A percentile compares a stretch with the other conserved stretches of the same genome.
Conservation (phyloP, 371 early-diverging fungal genomes). For the Apophysomyces trapeziformis region DNA sequence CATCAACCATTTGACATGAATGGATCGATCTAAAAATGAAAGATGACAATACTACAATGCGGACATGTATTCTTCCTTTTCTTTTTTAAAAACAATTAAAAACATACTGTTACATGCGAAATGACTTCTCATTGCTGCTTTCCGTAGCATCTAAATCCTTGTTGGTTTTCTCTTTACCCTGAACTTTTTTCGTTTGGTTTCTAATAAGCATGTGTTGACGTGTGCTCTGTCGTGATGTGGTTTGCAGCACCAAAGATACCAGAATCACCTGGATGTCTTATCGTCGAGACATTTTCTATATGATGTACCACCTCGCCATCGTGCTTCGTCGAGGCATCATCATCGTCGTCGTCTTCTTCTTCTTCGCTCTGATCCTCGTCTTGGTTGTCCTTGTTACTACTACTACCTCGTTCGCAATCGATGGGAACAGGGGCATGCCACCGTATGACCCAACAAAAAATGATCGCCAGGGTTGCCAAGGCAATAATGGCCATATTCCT, state of each 20-base stretch:
- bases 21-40: too few species aligned
- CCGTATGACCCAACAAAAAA: slow-evolving; percentile 37
- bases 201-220: neutral
- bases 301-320: neutral
- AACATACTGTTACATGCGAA: too few species aligned
- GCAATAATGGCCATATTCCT: slow-evolving; percentile 52
- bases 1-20: neutral
- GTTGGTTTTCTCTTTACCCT: too few species aligned
- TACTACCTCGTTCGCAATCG: neutral
- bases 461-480: slow-evolving; percentile 29
- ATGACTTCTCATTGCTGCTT: too few species aligned
- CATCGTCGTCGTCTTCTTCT: neutral
- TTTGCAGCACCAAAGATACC: neutral
- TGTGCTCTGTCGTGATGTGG: neutral
- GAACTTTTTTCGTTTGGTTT: too few species aligned
- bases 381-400: too few species aligned
- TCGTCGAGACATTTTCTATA: slow-evolving; percentile 6
- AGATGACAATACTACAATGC: neutral
- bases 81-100: neutral
- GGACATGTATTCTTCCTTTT: neutral
- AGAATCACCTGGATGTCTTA: neutral
- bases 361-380: too few species aligned
- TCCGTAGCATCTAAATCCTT: too few species aligned
- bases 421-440: slow-evolving; percentile 20
- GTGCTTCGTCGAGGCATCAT: slow-evolving; percentile 9